A percentile compares a stretch with the other conserved stretches of the same genome.
phyloP scores from a whole-genome alignment of 768 basidiomycete species.

The Inosperma sp. region DNA sequence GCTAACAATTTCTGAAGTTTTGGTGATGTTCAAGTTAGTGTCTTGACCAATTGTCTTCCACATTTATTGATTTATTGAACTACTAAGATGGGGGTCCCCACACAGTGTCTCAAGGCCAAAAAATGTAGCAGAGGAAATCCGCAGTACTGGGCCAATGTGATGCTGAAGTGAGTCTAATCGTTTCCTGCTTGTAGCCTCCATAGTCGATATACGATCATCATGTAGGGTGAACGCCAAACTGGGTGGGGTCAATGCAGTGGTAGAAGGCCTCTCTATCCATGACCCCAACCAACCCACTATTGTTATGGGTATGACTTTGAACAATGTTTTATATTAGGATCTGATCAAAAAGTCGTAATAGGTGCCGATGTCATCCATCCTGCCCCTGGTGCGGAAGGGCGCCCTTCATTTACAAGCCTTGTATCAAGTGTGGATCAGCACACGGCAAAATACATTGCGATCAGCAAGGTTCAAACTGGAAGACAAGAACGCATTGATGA shows the following conservation, averaged over 20 bases:
- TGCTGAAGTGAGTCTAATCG: slow-evolving; percentile 56
- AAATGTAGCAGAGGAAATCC: slow-evolving; percentile 63
- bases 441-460: slow-evolving; percentile 62
- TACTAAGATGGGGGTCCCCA: slow-evolving; percentile 67
- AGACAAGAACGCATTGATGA: slow-evolving; percentile 74
- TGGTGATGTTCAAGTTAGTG: slow-evolving; percentile 6
- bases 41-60: not conserved
- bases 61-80: slow-evolving; percentile 59
- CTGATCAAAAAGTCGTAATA: slow-evolving; percentile 25
- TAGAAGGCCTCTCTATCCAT: slow-evolving; percentile 54
- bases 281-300: slow-evolving; percentile 71
- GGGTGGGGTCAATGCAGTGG: slow-evolving; percentile 75
- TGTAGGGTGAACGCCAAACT: slow-evolving; percentile 77
- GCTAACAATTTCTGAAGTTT: not conserved
- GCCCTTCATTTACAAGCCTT: slow-evolving; percentile 74
- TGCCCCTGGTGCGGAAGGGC: slow-evolving; percentile 68
- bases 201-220: not conserved
- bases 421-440: slow-evolving; percentile 74
- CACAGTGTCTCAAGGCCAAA: slow-evolving; percentile 67
- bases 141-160: slow-evolving; percentile 81
- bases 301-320: slow-evolving; percentile 55
- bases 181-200: not conserved
- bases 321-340: slow-evolving; percentile 19
- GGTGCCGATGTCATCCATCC: slow-evolving; percentile 84
- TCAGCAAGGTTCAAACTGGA: slow-evolving; percentile 58